These are phyloP conservation scores for Allium cepa DNA, from an alignment of 106 monocot genomes.

Conservation along the genomic window DNA sequence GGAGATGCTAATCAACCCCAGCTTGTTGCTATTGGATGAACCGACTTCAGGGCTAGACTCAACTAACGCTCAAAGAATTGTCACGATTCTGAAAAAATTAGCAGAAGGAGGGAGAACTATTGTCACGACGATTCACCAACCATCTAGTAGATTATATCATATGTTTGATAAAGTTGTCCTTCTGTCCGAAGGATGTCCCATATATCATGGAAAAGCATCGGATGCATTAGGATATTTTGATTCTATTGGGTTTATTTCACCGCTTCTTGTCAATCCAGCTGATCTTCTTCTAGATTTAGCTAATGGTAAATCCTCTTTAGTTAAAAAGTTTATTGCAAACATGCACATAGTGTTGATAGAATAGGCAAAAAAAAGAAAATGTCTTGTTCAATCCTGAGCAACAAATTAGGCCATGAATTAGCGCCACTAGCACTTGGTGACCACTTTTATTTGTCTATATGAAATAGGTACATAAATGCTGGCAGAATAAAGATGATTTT, in stretches of 20 bases:
- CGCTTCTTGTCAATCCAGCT: conserved; percentile 34
- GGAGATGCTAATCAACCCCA: conserved; percentile 57
- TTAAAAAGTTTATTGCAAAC: neutral
- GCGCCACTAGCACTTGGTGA: too few relatives aligned
- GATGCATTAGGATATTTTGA: conserved; percentile 33
- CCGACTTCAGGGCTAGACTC: conserved; percentile 62
- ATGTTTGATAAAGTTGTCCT: conserved; percentile 53
- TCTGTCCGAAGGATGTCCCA: conserved; percentile 38
- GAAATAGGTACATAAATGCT: too few relatives aligned
- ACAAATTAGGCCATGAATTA: too few relatives aligned
- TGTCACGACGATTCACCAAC: conserved; percentile 54
- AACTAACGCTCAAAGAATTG: conserved; percentile 38
- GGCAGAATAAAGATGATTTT: too few relatives aligned
- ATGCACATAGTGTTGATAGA: neutral
- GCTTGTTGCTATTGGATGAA: conserved; percentile 44
- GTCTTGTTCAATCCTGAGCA: too few relatives aligned
- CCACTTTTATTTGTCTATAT: too few relatives aligned
- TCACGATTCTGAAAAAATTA: conserved; percentile 22
- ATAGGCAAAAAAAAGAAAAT: neutral
- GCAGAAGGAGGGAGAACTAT: conserved; percentile 32
- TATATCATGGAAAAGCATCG: conserved; percentile 35
- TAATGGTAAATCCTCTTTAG: conserved; percentile 17
- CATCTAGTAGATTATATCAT: conserved; percentile 40
- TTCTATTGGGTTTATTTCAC: conserved; percentile 23
- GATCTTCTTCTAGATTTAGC: conserved; percentile 58